Evolutionary conservation across 352 stramenopile genomes (phyloP).

Genomic region (Pythium brachiatum): DNA sequence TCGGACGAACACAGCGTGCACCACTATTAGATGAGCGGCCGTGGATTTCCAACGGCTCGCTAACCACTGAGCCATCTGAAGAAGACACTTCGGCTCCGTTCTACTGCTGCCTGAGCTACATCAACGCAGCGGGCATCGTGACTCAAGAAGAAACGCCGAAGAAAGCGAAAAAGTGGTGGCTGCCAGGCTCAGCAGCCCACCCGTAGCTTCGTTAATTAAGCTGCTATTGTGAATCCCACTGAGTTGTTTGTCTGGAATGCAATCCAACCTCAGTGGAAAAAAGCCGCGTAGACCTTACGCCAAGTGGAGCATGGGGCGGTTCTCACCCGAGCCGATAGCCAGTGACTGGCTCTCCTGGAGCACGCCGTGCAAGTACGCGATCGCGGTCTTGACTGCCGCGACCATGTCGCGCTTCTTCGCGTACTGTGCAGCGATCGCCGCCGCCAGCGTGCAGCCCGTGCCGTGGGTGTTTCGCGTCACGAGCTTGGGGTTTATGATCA

Average conservation of each 20-base stretch:
- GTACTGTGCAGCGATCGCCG: slow-evolving; percentile 86
- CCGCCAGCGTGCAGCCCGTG: slow-evolving; percentile 93
- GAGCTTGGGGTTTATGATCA: slow-evolving; percentile 38
- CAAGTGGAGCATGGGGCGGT: slow-evolving; percentile 48
- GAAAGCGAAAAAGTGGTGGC: slow-evolving; percentile 17
- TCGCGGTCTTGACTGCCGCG: slow-evolving; percentile 29
- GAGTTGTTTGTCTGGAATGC: neutral
- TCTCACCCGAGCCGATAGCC: slow-evolving; percentile 32
- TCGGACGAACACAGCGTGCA: slow-evolving; percentile 17
- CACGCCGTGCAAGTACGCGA: slow-evolving; percentile 45
- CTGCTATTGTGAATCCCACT: neutral
- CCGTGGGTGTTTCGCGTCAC: slow-evolving; percentile 59
- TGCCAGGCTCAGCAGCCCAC: slow-evolving; percentile 5
- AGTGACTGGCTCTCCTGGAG: slow-evolving; percentile 36
- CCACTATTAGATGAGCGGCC: slow-evolving; percentile 19
- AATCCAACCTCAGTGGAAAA: too few species aligned
- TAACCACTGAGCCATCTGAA: neutral
- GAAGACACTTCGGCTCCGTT: slow-evolving; percentile 22
- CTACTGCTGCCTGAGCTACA: slow-evolving; percentile 79
- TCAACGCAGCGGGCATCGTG: slow-evolving; percentile 32
- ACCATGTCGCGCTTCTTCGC: slow-evolving; percentile 53
- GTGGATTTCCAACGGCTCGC: slow-evolving; percentile 13
- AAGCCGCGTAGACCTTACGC: slow-evolving; percentile 18
- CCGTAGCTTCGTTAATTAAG: neutral
- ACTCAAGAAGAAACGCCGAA: slow-evolving; percentile 12